Percentiles rank a stretch among this genome's conserved stretches.
Evolutionary conservation across 2,329 filamentous ascomycete genomes (phyloP).

Genomic region (Ilyonectria mors-panacis): DNA sequence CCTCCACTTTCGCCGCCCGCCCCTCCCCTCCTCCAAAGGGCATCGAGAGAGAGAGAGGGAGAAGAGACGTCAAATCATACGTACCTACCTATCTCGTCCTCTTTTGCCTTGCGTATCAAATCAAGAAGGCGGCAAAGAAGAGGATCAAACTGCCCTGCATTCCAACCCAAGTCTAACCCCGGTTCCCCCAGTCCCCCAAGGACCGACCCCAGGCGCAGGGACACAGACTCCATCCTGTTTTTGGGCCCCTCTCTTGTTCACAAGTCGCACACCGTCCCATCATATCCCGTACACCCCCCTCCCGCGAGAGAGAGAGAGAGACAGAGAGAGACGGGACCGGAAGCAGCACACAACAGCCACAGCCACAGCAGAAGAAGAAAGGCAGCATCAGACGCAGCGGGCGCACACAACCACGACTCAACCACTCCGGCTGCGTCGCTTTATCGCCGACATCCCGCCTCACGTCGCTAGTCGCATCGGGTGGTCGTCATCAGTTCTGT

Average conservation of each 20-base stretch:
- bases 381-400: conserved; percentile 31
- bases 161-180: conserved; percentile 41
- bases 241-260: conserved; percentile 9
- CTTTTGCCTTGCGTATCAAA: conserved; percentile 7
- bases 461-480: conserved; percentile 17
- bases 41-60: background rate
- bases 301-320: conserved; percentile 27
- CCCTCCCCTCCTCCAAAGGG: conserved; percentile 28
- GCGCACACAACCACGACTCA: conserved; percentile 39
- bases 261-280: conserved; percentile 12
- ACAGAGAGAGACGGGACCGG: conserved; percentile 22
- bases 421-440: conserved; percentile 40
- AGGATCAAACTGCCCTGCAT: conserved; percentile 35
- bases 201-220: conserved; percentile 12
- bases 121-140: conserved; percentile 30
- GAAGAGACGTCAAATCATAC: background rate
- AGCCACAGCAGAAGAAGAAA: conserved; percentile 12
- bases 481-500: conserved; percentile 19
- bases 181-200: conserved; percentile 40
- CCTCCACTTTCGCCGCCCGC: conserved; percentile 22
- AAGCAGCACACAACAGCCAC: conserved; percentile 34
- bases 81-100: conserved; percentile 3
- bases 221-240: conserved; percentile 21
- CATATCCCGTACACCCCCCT: conserved; percentile 19
- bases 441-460: conserved; percentile 33